Percentiles rank a stretch among this genome's conserved stretches.
Evolutionary conservation across 345 rosid genomes (phyloP).

Genomic region (Citrus sinensis): DNA sequence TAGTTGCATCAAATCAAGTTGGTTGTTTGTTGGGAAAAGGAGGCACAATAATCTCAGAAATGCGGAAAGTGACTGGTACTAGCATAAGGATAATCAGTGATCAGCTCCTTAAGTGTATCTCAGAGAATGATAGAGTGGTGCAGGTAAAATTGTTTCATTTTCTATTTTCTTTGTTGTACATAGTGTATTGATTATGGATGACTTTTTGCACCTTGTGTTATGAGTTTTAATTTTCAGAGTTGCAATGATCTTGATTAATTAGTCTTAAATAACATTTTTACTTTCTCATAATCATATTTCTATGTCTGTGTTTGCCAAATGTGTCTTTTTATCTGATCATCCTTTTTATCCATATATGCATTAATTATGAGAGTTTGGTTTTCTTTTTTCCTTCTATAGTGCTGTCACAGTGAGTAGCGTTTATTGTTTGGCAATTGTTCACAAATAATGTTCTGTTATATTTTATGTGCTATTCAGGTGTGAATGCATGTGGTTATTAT

Average conservation of each 20-base stretch:
- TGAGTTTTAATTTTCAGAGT: neutral
- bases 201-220: neutral
- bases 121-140: conserved; percentile 71
- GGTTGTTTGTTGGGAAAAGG: conserved; percentile 90
- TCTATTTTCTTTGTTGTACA: conserved; percentile 7
- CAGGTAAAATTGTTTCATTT: conserved; percentile 46
- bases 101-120: conserved; percentile 63
- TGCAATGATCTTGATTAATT: neutral
- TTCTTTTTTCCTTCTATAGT: neutral
- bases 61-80: conserved; percentile 68
- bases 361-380: neutral
- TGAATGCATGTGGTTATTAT: neutral
- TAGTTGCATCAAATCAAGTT: conserved; percentile 68
- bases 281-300: neutral
- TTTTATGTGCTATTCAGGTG: neutral
- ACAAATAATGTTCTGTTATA: neutral
- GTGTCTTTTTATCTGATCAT: neutral
- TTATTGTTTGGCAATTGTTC: neutral
- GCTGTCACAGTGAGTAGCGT: neutral
- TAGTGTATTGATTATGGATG: neutral
- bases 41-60: conserved; percentile 71
- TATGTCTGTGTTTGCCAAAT: neutral
- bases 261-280: neutral
- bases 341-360: neutral
- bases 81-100: conserved; percentile 50